phyloP scores from a whole-genome alignment of 495 filamentous ascomycete genomes.

The Penicillium pulvis region DNA sequence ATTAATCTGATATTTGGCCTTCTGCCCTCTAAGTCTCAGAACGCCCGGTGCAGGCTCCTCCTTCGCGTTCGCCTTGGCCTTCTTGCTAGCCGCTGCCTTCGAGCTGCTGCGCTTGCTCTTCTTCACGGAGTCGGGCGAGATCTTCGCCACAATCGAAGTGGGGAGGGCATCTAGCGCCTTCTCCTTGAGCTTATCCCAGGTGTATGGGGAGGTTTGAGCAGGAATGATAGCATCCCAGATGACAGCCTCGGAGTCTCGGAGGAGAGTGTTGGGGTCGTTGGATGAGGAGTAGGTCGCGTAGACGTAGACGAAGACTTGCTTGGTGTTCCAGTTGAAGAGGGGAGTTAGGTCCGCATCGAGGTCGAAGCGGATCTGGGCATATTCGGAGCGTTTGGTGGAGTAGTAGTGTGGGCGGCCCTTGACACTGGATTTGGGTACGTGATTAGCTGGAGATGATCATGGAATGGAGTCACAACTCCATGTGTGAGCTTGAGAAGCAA shows the following conservation, averaged over 20 bases:
- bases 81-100: conserved; percentile 19
- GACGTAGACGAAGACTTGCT: conserved; percentile 95
- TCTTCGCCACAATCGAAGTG: conserved; percentile 16
- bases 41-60: conserved; percentile 51
- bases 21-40: conserved; percentile 73
- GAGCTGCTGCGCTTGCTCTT: conserved; percentile 18
- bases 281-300: conserved; percentile 78
- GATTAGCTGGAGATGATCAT: not conserved
- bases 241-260: conserved; percentile 66
- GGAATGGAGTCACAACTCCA: not conserved
- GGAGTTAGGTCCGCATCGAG: conserved; percentile 84
- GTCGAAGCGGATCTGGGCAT: conserved; percentile 90
- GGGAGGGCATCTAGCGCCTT: conserved; percentile 16
- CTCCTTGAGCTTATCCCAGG: conserved; percentile 43
- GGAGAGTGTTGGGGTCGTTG: conserved; percentile 27
- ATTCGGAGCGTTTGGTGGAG: conserved; percentile 87
- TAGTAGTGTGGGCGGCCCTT: conserved; percentile 94
- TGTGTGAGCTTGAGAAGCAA: not conserved
- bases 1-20: conserved; percentile 92
- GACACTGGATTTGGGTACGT: conserved; percentile 52
- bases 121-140: conserved; percentile 14
- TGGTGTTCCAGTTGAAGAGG: conserved; percentile 99
- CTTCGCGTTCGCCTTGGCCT: conserved; percentile 24
- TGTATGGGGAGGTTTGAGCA: conserved; percentile 59
- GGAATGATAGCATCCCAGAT: conserved; percentile 96